phyloP scores from a whole-genome alignment of 2,329 filamentous ascomycete species.

The Phyllosticta citrichinensis region DNA sequence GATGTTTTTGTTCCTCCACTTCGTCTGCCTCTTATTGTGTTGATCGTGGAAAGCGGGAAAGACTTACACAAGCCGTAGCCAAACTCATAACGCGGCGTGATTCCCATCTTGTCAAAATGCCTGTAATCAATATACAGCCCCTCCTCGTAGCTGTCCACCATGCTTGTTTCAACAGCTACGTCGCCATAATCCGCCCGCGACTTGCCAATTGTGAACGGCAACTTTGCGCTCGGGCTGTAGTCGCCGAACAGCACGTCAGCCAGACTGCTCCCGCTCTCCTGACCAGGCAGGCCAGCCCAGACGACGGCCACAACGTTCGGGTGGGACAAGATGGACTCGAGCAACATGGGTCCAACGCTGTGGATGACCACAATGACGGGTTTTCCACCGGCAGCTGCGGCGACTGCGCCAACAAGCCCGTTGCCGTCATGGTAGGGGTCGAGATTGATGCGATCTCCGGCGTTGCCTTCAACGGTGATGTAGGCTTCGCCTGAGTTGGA shows the following conservation, averaged over 20 bases:
- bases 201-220: constrained; percentile 42
- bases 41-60: neutral
- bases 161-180: neutral
- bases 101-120: constrained; percentile 31
- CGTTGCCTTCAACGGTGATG: constrained; percentile 35
- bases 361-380: constrained; percentile 31
- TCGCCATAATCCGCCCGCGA: constrained; percentile 22
- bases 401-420: constrained; percentile 25
- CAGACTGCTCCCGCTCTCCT: constrained; percentile 38
- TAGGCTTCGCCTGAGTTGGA: constrained; percentile 40
- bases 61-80: constrained; percentile 33
- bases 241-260: constrained; percentile 45
- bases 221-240: constrained; percentile 47
- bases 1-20: neutral
- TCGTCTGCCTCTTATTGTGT: no score
- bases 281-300: constrained; percentile 30
- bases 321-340: constrained; percentile 27
- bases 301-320: constrained; percentile 30
- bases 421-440: constrained; percentile 38
- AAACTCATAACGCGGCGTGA: constrained; percentile 34
- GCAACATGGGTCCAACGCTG: constrained; percentile 26
- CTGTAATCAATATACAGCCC: constrained; percentile 38
- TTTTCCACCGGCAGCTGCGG: constrained; percentile 26
- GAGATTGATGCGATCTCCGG: constrained; percentile 39
- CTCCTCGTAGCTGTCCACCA: constrained; percentile 28